A percentile compares a stretch with the other conserved stretches of the same genome.
Evolutionary conservation across 164 flowering plant species (phyloP).

Genomic region (Kalanchoe fedtschenkoi): DNA sequence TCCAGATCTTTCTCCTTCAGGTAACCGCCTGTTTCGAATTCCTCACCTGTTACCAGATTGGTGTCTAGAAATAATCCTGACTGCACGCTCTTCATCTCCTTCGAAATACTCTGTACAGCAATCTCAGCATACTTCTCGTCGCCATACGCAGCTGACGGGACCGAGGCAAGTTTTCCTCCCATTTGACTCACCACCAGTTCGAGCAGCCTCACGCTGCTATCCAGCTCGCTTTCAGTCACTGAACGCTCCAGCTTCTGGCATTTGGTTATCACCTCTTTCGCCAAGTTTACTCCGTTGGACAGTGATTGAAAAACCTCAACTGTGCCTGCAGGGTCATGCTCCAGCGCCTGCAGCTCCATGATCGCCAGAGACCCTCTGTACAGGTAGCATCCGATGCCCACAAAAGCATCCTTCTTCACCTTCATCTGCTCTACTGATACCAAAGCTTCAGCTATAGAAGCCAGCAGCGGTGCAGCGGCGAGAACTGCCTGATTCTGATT

Average conservation of each 20-base stretch:
- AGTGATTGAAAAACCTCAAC: slow-evolving; percentile 38
- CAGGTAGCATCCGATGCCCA: slow-evolving; percentile 47
- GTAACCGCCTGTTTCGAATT: slow-evolving; percentile 7
- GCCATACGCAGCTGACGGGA: slow-evolving; percentile 32
- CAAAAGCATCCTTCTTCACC: slow-evolving; percentile 30
- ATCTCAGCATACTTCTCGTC: slow-evolving; percentile 36
- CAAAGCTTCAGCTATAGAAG: slow-evolving; percentile 34
- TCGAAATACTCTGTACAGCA: slow-evolving; percentile 39
- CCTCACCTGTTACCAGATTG: slow-evolving; percentile 11
- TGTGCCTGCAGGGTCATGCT: slow-evolving; percentile 21
- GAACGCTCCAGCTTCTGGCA: slow-evolving; percentile 11
- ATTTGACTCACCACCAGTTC: slow-evolving; percentile 30
- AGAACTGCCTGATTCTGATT: not conserved
- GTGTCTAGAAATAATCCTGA: slow-evolving; percentile 10
- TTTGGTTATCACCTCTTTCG: slow-evolving; percentile 28
- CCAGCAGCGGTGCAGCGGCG: slow-evolving; percentile 23
- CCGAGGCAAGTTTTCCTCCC: slow-evolving; percentile 37
- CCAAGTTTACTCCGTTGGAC: slow-evolving; percentile 22
- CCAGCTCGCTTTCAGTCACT: slow-evolving; percentile 19
- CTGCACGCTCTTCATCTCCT: slow-evolving; percentile 41
- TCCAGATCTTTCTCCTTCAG: slow-evolving; percentile 6
- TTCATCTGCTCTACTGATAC: slow-evolving; percentile 20
- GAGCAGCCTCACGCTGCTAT: slow-evolving; percentile 24
- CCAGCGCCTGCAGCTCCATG: slow-evolving; percentile 34
- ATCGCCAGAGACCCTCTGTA: slow-evolving; percentile 41